Evolutionary conservation across 2,329 filamentous ascomycete genomes (phyloP), one percentile per base, ranked within the genome.

Genomic region (Penicillium vulpinum): DNA sequence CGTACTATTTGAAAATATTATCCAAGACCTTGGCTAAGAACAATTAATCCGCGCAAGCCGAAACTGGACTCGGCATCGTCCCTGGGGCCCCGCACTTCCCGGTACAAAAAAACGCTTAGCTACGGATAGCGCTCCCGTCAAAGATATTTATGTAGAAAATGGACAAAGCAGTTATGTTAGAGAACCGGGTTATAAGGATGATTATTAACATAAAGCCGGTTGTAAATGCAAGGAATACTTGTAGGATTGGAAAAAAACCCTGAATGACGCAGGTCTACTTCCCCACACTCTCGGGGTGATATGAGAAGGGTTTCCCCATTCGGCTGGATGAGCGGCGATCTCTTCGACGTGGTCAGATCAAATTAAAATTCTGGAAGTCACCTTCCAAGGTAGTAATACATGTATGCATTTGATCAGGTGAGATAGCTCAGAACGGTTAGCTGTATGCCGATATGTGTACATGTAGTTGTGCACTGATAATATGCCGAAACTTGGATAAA

Each of bases 1-100:
- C 15, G 22, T n/a, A n/a, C n/a, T n/a, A n/a, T n/a, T n/a, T n/a
- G n/a, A n/a, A n/a, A n/a, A n/a, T n/a, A n/a, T n/a, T n/a, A n/a
- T n/a, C n/a, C n/a, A n/a, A n/a, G 31, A 4, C 3, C 29, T 31
- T 31, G 15, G 31, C n/a, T 10, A n/a, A 24, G 13, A 9, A 28
- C 26, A 39, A 50, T 45, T 51, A 51, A 55, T 55, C 46, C 46
- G 31, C 46, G 31, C 39, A 55, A 29, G 24, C 45, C 15, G 31
- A 13, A 16, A 26, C 36, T 39, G 10, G 39, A 28, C 16, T 39
- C 46, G 36, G 15, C 45, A 28, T 50, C 13, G n/a, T 8, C 33
- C 16, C 22, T 15, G 10, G 43, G 29, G 15, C 29, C 46, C 52
- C 46, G 52, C 46, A 51, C 46, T 55, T 6, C 15, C 15, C 7